A percentile compares a stretch with the other conserved stretches of the same genome.
Conservation (phyloP, 2,329 filamentous ascomycete genomes). For the Knufia petricola region DNA sequence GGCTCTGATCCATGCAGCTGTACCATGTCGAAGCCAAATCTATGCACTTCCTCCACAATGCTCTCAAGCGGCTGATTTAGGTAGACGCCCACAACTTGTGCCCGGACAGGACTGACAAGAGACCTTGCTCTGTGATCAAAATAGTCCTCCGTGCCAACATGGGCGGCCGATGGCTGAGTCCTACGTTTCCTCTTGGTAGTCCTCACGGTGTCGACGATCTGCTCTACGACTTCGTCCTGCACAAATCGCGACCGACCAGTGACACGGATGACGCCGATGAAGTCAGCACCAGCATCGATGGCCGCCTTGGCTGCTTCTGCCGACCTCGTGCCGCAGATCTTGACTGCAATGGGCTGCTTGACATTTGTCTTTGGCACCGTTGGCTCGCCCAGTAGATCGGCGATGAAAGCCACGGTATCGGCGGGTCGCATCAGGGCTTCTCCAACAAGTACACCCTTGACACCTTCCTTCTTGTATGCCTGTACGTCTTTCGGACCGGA, state of each 20-base stretch:
- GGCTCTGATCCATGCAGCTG: constrained; percentile 91
- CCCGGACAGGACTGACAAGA: constrained; percentile 47
- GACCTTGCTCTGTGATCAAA: constrained; percentile 51
- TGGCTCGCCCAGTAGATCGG: constrained; percentile 60
- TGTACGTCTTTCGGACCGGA: constrained; percentile 79
- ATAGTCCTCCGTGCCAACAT: constrained; percentile 51
- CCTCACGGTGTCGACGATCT: constrained; percentile 73
- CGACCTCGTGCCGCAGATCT: constrained; percentile 88
- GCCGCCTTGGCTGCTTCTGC: constrained; percentile 71
- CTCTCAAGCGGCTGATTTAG: constrained; percentile 79
- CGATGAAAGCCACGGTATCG: constrained; percentile 73
- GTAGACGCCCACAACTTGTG: constrained; percentile 87
- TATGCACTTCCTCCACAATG: constrained; percentile 65
- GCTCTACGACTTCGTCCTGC: constrained; percentile 63
- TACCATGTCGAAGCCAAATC: constrained; percentile 73
- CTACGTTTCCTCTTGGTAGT: constrained; percentile 26
- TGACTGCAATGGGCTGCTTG: constrained; percentile 57
- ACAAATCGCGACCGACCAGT: constrained; percentile 72
- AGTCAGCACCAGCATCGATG: constrained; percentile 76
- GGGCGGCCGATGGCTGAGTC: constrained; percentile 21
- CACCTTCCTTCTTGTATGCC: constrained; percentile 77
- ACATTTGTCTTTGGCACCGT: constrained; percentile 22
- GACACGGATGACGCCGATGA: constrained; percentile 88
- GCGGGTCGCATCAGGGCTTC: constrained; percentile 91
- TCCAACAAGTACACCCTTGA: constrained; percentile 86